Base-by-base conservation (phyloP, 495 filamentous ascomycete species). In the Pseudomonodictys pantanalensis region DNA sequence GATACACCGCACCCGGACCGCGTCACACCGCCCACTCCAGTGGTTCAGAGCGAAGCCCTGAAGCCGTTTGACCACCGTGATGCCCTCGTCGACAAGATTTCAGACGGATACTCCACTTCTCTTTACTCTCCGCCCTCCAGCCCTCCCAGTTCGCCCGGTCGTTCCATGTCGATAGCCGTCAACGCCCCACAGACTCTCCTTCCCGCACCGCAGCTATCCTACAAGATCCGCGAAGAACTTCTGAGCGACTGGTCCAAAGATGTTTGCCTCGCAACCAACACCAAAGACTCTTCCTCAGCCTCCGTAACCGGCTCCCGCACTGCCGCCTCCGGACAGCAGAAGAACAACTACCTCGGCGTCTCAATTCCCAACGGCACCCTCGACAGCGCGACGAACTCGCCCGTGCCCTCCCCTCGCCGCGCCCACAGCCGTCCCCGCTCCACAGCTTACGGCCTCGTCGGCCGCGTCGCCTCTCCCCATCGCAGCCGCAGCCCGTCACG, bases 221-320 rank as follows among this genome's bases (percentile, higher is more conserved):
- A 65, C 9, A 81, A 78, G 17, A 80, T 88, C 54, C 84, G 79
- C 58, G 87, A 92, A 45, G 82, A 87, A 62, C 79, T 90, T 77
- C 78, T 92, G 65, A 77, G 84, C 11, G 80, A 87, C 28, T 97
- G 92, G 92, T 85, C 79, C 33, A 84, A 83, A 61, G 89, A 93
- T 58, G 72, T 76, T 7, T 86, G 85, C 45, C 73, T 95, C 26
- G 80, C 83, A 7, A 78, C 78, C 9, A 65, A 68, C n/a, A 53
- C 67, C 26, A 65, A 63, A 49, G 63, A 69, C 48, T 52, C 52
- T 10, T 61, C 63, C n/a, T 66, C 56, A 0, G 55, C 56, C 4
- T 68, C 65, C 87, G 88, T 55, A 79, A 79, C 70, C 74, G 65
- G 65, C 12, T 68, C 65, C 12, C 47, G 60, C 6, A 65, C 61